Percentiles rank a stretch among this genome's conserved stretches.
Conservation (phyloP, 1,139 yeast genomes). For the Insectozyma bohioensis region DNA sequence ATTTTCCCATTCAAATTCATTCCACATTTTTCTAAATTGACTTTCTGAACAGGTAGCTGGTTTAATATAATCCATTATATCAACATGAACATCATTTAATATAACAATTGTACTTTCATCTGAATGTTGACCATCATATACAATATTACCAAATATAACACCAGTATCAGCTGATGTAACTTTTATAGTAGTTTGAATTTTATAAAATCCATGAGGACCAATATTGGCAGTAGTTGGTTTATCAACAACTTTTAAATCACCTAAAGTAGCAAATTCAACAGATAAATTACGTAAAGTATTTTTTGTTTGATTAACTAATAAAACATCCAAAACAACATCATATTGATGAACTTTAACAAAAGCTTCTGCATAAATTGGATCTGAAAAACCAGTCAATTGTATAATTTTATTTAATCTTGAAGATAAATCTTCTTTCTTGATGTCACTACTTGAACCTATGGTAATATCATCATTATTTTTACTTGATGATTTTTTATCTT, state of each 20-base stretch:
- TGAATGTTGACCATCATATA: constrained; percentile 94
- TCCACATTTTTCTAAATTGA: constrained; percentile 97
- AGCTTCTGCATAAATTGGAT: constrained; percentile 97
- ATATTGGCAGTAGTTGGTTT: constrained; percentile 90
- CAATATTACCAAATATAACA: constrained; percentile 94
- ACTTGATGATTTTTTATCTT: constrained; percentile 35
- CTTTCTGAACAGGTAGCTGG: constrained; percentile 90
- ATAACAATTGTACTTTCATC: constrained; percentile 89
- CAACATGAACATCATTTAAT: constrained; percentile 91
- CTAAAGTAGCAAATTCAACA: constrained; percentile 94
- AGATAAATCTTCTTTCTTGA: constrained; percentile 57
- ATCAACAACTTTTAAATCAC: constrained; percentile 93
- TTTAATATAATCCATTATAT: constrained; percentile 95
- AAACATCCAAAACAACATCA: constrained; percentile 91
- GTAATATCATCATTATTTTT: constrained; percentile 50
- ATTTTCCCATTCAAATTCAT: constrained; percentile 99
- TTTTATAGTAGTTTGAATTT: constrained; percentile 83
- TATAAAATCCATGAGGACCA: constrained; percentile 95
- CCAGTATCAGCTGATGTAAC: constrained; percentile 98
- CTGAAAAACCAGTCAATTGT: constrained; percentile 95
- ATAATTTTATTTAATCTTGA: constrained; percentile 86
- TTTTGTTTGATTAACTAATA: constrained; percentile 91
- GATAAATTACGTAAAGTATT: constrained; percentile 87
- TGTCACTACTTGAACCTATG: constrained; percentile 32
- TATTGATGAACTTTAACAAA: constrained; percentile 92